phyloP scores from a whole-genome alignment of 2,329 filamentous ascomycete species.

The Aspergillus proliferans region DNA sequence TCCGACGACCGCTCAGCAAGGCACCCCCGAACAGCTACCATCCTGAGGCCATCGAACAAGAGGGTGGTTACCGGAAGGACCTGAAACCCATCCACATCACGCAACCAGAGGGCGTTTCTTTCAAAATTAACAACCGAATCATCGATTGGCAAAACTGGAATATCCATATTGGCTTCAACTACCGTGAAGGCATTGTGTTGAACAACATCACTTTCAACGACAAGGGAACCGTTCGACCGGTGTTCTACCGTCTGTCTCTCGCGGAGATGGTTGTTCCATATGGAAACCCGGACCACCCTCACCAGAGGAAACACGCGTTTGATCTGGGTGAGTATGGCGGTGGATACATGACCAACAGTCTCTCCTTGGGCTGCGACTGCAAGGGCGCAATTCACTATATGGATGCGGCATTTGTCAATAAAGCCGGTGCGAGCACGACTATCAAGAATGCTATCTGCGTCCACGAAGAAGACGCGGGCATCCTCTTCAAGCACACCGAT shows the following conservation, averaged over 20 bases:
- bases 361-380: slow-evolving; percentile 41
- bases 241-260: slow-evolving; percentile 84
- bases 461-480: slow-evolving; percentile 86
- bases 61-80: slow-evolving; percentile 69
- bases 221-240: slow-evolving; percentile 65
- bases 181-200: slow-evolving; percentile 82
- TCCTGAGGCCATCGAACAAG: slow-evolving; percentile 62
- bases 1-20: slow-evolving; percentile 68
- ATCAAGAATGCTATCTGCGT: slow-evolving; percentile 96
- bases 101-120: slow-evolving; percentile 83
- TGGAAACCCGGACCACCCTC: slow-evolving; percentile 44
- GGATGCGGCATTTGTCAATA: slow-evolving; percentile 77
- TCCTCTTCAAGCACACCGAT: slow-evolving; percentile 90
- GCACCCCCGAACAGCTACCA: slow-evolving; percentile 73
- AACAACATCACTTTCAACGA: slow-evolving; percentile 89
- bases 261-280: slow-evolving; percentile 66
- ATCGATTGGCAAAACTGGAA: slow-evolving; percentile 92
- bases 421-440: slow-evolving; percentile 64
- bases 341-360: slow-evolving; percentile 45
- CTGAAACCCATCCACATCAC: slow-evolving; percentile 84
- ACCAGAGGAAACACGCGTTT: slow-evolving; percentile 45
- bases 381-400: slow-evolving; percentile 77
- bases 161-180: slow-evolving; percentile 90
- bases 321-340: slow-evolving; percentile 44
- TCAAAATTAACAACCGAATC: slow-evolving; percentile 65